A percentile compares a stretch with the other conserved stretches of the same genome.
Evolutionary conservation across 2,329 filamentous ascomycete genomes (phyloP).

Genomic region (Exserohilum turcica): DNA sequence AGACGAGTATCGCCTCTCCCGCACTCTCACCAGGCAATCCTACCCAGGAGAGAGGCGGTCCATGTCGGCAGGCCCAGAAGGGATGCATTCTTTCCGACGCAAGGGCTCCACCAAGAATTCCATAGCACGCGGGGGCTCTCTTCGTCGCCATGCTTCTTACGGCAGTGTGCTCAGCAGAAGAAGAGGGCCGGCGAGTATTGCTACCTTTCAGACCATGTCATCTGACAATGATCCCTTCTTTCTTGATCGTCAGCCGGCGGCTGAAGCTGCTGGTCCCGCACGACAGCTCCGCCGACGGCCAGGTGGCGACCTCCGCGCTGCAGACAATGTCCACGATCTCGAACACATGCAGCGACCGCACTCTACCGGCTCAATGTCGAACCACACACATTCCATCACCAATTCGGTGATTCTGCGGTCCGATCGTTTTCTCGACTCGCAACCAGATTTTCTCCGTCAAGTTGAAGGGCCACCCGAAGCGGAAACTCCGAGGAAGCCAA

Average conservation of each 20-base stretch:
- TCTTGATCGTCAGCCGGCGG: slow-evolving; percentile 40
- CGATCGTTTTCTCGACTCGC: slow-evolving; percentile 33
- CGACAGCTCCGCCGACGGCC: slow-evolving; percentile 54
- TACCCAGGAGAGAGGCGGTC: slow-evolving; percentile 31
- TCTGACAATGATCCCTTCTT: slow-evolving; percentile 50
- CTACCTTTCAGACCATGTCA: slow-evolving; percentile 55
- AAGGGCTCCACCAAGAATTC: slow-evolving; percentile 39
- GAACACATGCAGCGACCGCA: slow-evolving; percentile 48
- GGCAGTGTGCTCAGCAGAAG: slow-evolving; percentile 60
- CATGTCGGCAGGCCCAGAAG: slow-evolving; percentile 38
- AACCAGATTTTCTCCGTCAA: slow-evolving; percentile 13
- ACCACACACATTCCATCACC: slow-evolving; percentile 49
- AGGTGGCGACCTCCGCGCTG: slow-evolving; percentile 55
- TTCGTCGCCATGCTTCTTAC: slow-evolving; percentile 64
- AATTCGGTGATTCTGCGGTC: slow-evolving; percentile 47
- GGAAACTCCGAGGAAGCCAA: slow-evolving; percentile 33
- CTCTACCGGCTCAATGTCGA: slow-evolving; percentile 57
- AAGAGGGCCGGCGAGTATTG: slow-evolving; percentile 64
- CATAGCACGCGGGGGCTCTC: slow-evolving; percentile 45
- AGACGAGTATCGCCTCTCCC: slow-evolving; percentile 27
- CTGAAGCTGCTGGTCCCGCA: slow-evolving; percentile 26
- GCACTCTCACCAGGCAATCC: slow-evolving; percentile 24
- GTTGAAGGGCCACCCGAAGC: slow-evolving; percentile 15
- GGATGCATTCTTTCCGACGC: slow-evolving; percentile 44
- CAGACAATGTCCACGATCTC: slow-evolving; percentile 54